These are phyloP conservation scores for Hypoxylon lienhwacheense DNA, from an alignment of 495 filamentous ascomycete genomes.

Conservation along the genomic window DNA sequence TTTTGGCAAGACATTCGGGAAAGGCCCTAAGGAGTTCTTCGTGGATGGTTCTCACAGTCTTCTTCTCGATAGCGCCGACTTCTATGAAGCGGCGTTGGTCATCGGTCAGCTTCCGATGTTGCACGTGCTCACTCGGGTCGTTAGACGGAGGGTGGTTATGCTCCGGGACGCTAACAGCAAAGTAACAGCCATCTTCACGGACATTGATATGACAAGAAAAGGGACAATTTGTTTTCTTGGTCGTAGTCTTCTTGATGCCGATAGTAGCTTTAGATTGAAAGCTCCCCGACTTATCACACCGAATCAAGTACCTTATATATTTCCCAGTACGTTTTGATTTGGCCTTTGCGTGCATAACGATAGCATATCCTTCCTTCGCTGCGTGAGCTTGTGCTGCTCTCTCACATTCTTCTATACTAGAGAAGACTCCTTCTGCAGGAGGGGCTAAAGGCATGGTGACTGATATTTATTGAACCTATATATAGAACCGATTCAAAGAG, in stretches of 20 bases:
- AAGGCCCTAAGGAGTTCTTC: conserved; percentile 30
- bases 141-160: conserved; percentile 37
- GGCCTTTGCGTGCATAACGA: conserved; percentile 34
- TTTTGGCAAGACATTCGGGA: conserved; percentile 31
- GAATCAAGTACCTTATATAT: conserved; percentile 38
- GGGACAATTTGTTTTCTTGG: conserved; percentile 39
- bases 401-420: conserved; percentile 33
- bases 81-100: conserved; percentile 37
- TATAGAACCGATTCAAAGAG: background rate
- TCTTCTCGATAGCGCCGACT: conserved; percentile 32
- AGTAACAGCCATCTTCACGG: conserved; percentile 33
- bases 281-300: conserved; percentile 37
- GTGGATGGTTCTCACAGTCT: conserved; percentile 34
- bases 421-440: conserved; percentile 32
- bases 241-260: conserved; percentile 33
- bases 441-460: conserved; percentile 34
- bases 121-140: conserved; percentile 29
- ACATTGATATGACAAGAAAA: conserved; percentile 35
- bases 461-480: background rate
- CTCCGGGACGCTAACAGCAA: conserved; percentile 29
- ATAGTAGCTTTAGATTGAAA: conserved; percentile 37
- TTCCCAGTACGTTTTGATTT: conserved; percentile 35
- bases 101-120: conserved; percentile 37
- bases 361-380: conserved; percentile 35
- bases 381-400: conserved; percentile 34